Percentiles rank a stretch among this genome's conserved stretches.
Conservation (phyloP, 75 land plant genomes). For the Picea glauca region DNA sequence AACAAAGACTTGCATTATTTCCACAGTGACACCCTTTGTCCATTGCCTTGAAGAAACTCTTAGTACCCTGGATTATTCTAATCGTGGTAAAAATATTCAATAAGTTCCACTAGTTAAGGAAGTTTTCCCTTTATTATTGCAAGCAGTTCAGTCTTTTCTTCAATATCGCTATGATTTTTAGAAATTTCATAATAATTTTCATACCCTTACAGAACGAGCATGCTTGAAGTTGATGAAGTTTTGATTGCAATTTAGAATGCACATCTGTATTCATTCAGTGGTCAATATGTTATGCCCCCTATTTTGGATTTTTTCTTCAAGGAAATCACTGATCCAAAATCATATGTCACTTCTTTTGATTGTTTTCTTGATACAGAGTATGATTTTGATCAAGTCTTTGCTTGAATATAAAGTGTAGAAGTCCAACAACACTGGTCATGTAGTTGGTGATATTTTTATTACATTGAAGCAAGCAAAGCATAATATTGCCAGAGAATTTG, state of each 20-base stretch:
- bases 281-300: conserved; percentile 56
- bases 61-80: too few relatives aligned
- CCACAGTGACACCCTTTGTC: too few relatives aligned
- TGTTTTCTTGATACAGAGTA: conserved; percentile 80
- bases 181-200: conserved; percentile 23
- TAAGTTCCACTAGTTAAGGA: too few relatives aligned
- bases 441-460: conserved; percentile 53
- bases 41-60: too few relatives aligned
- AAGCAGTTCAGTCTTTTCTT: too few relatives aligned
- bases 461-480: conserved; percentile 66
- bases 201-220: conserved; percentile 64
- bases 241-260: conserved; percentile 56
- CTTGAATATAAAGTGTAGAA: conserved; percentile 86
- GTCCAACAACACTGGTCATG: conserved; percentile 65
- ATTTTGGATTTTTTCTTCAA: conserved; percentile 81
- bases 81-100: too few relatives aligned
- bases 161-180: too few relatives aligned
- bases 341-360: conserved; percentile 53
- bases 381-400: conserved; percentile 73
- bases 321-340: conserved; percentile 70
- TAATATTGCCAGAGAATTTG: conserved; percentile 54
- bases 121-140: too few relatives aligned
- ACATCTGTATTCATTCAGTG: conserved; percentile 98
- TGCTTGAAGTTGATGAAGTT: conserved; percentile 88
- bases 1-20: too few relatives aligned